Base-by-base conservation (phyloP, 148 eudicot genomes). In the Silene latifolia region DNA sequence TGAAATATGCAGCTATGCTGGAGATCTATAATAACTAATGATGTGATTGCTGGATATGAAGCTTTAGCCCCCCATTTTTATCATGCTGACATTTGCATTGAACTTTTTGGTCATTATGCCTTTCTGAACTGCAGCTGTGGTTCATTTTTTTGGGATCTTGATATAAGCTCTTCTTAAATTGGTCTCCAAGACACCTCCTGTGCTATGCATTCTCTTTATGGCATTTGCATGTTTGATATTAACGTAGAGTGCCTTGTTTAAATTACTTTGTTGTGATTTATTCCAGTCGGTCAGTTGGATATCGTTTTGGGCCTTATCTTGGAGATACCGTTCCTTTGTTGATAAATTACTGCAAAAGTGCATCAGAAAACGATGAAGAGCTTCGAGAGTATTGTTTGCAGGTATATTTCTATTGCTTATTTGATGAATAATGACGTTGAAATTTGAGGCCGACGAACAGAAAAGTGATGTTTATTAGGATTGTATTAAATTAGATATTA, bases 361-460 rank as follows among this genome's bases (percentile, higher is more conserved):
- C 97, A 63, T 90, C 99, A 48, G 99, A 95, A 84, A 95, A 92
- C 78, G 98, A 95, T 72, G 99, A 95, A 80, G 99, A 95, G 83
- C 97, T 92, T 77, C 94, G 94, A 72, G 99, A 95, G 85, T 95
- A 95, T 76, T 89, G 99, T 81, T 88, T 95, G 83, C 98, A 92
- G 98, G 98, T 89, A 81, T 35, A 15, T 68, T 51, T 54, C 25
- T 67, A n/a, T 73, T 47, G 21, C 21, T 63, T 59, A 17, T 76
- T 17, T 44, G 35, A 21, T 15, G 17, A 19, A 29, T 32, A 39
- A 21, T 15, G 3, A 62, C 17, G 60, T 70, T 58, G n/a, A 62
- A 73, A 65, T 58, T 63, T 72, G 60, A 27, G 53, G 19, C 46
- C 35, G 4, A 72, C 8, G 65, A 46, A 68, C 14, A n/a, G 10